Evolutionary conservation across 306 rosid genomes (phyloP).

Genomic region (Rubus parviflorus): DNA sequence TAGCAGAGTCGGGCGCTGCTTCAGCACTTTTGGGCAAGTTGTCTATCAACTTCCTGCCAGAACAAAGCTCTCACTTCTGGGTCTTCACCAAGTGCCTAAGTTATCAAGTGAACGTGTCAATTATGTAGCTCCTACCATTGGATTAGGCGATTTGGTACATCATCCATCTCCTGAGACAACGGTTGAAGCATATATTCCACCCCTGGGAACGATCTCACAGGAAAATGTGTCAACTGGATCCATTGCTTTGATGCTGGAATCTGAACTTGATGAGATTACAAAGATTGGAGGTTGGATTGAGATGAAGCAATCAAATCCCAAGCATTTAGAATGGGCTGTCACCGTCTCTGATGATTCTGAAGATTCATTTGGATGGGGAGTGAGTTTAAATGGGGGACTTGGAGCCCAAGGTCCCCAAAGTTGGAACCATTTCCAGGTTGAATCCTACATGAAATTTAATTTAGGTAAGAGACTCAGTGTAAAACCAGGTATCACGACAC

Average conservation of each 20-base stretch:
- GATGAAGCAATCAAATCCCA: conserved; percentile 51
- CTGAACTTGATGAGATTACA: conserved; percentile 60
- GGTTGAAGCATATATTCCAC: conserved; percentile 33
- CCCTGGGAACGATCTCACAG: conserved; percentile 24
- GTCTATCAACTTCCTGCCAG: conserved; percentile 61
- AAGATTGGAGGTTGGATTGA: conserved; percentile 87
- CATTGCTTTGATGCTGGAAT: conserved; percentile 57
- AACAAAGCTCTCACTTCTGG: conserved; percentile 69
- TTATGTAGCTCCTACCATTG: conserved; percentile 52
- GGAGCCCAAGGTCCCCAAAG: conserved; percentile 33
- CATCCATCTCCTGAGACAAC: conserved; percentile 33
- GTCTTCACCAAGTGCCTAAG: conserved; percentile 53
- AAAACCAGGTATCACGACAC: conserved; percentile 78
- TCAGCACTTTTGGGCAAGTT: conserved; percentile 72
- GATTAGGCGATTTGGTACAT: conserved; percentile 36
- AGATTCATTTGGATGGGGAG: conserved; percentile 81
- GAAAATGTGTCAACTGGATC: conserved; percentile 40
- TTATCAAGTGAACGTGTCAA: conserved; percentile 33
- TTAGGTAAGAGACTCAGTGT: conserved; percentile 56
- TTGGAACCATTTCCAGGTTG: conserved; percentile 63
- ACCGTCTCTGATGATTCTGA: conserved; percentile 64
- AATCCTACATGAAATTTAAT: conserved; percentile 67
- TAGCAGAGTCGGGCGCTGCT: conserved; percentile 37
- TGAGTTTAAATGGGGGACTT: conserved; percentile 55
- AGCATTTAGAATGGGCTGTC: conserved; percentile 56